These are phyloP conservation scores for Suillus bovinus DNA, from an alignment of 768 basidiomycete genomes.

Conservation along the genomic window DNA sequence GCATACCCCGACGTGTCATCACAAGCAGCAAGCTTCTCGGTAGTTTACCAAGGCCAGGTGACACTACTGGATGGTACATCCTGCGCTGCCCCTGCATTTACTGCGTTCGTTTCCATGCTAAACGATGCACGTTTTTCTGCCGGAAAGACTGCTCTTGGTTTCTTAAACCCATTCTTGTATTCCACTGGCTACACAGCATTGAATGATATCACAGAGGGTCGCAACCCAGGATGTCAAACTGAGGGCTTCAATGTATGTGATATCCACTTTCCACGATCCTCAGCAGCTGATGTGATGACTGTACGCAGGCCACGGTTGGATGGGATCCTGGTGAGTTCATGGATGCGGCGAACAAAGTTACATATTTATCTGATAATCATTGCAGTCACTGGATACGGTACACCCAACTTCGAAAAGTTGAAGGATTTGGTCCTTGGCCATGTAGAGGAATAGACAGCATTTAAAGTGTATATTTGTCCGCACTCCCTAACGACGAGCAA, in stretches of 20 bases:
- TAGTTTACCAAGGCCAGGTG: conserved; percentile 44
- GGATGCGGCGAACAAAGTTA: conserved; percentile 11
- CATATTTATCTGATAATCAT: conserved; percentile 11
- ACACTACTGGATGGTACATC: conserved; percentile 61
- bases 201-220: conserved; percentile 61
- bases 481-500: too few species aligned
- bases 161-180: conserved; percentile 68
- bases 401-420: conserved; percentile 51
- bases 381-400: conserved; percentile 56
- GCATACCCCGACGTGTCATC: conserved; percentile 70
- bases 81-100: conserved; percentile 62
- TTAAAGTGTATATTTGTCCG: neutral
- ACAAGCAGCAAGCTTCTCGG: conserved; percentile 50
- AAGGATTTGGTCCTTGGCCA: conserved; percentile 35
- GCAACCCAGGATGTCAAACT: conserved; percentile 63
- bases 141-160: conserved; percentile 51
- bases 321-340: conserved; percentile 58
- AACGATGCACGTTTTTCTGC: conserved; percentile 59
- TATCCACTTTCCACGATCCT: neutral
- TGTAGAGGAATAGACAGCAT: neutral
- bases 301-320: conserved; percentile 45
- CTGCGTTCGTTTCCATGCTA: conserved; percentile 62
- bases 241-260: conserved; percentile 60
- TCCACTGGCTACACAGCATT: conserved; percentile 34
- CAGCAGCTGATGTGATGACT: neutral